Evolutionary conservation across 1,284 basidiomycete genomes (phyloP).

Genomic region (Phaffia rhodozyma): DNA sequence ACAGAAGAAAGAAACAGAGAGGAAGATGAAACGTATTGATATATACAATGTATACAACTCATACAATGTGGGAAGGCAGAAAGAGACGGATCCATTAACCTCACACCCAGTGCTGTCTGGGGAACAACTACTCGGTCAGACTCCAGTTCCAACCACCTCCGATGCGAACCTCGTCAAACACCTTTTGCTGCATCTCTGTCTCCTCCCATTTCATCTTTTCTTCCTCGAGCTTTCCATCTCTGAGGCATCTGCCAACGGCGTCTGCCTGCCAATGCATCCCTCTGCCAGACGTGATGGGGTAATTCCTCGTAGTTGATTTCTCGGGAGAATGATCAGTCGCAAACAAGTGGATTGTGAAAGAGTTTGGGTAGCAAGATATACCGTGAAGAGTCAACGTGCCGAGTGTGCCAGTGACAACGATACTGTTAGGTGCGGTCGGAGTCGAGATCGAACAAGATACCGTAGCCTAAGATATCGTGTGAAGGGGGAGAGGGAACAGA

Average conservation of each 20-base stretch:
- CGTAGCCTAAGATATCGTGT: not conserved
- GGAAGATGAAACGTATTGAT: too few species aligned
- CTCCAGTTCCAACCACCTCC: slow-evolving; percentile 23
- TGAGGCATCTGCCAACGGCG: slow-evolving; percentile 66
- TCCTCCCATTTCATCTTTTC: slow-evolving; percentile 60
- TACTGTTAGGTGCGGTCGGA: slow-evolving; percentile 23
- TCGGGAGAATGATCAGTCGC: slow-evolving; percentile 41
- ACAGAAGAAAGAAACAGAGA: too few species aligned
- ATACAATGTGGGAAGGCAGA: too few species aligned
- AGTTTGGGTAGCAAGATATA: slow-evolving; percentile 22
- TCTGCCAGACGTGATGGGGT: slow-evolving; percentile 42
- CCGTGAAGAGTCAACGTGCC: slow-evolving; percentile 10
- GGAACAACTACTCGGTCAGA: too few species aligned
- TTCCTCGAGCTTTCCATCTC: slow-evolving; percentile 64
- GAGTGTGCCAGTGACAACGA: slow-evolving; percentile 14
- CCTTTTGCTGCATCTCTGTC: slow-evolving; percentile 61
- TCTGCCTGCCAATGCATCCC: slow-evolving; percentile 45
- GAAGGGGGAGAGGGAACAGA: slow-evolving; percentile 29
- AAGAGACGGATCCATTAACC: too few species aligned
- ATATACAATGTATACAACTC: too few species aligned
- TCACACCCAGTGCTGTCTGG: too few species aligned
- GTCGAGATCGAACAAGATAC: slow-evolving; percentile 6
- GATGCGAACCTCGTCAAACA: slow-evolving; percentile 61
- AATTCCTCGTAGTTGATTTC: slow-evolving; percentile 38
- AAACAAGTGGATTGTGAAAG: slow-evolving; percentile 24